These are phyloP conservation scores for Vanrija sp. DNA, from an alignment of 1,284 basidiomycete species.

Conservation along the genomic window DNA sequence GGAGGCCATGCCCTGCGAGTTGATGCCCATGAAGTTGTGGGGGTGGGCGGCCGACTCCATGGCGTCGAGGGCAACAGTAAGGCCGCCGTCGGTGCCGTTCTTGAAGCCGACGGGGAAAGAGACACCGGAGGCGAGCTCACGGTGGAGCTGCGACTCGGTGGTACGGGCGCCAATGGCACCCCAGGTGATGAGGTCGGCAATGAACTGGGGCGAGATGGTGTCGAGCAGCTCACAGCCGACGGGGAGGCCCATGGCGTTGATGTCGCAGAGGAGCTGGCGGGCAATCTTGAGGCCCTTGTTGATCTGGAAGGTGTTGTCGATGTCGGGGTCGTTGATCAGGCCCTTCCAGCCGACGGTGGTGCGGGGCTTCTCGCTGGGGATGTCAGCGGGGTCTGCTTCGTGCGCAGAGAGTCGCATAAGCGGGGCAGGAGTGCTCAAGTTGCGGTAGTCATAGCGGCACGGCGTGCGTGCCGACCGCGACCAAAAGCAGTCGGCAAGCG, in stretches of 20 bases:
- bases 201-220: conserved; percentile 73
- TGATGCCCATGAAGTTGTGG: conserved; percentile 98
- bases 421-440: too few relatives aligned
- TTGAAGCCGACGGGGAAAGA: conserved; percentile 73
- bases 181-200: conserved; percentile 93
- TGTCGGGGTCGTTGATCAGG: conserved; percentile 70
- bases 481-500: too few relatives aligned
- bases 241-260: conserved; percentile 79
- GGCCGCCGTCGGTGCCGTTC: conserved; percentile 93
- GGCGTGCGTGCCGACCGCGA: too few relatives aligned
- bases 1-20: conserved; percentile 83
- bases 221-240: conserved; percentile 80
- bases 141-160: conserved; percentile 94
- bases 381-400: neutral
- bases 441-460: too few relatives aligned
- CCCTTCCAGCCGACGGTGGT: conserved; percentile 93
- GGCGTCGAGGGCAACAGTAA: conserved; percentile 81
- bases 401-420: conserved; percentile 8
- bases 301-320: conserved; percentile 60
- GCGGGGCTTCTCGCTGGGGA: conserved; percentile 50
- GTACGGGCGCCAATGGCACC: conserved; percentile 95
- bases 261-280: conserved; percentile 78
- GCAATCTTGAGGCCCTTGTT: conserved; percentile 94
- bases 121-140: conserved; percentile 53
- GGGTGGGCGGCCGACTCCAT: conserved; percentile 89